Evolutionary conservation across 495 filamentous ascomycete genomes (phyloP), one percentile per base, ranked within the genome.

Genomic region (Thozetella sp.): DNA sequence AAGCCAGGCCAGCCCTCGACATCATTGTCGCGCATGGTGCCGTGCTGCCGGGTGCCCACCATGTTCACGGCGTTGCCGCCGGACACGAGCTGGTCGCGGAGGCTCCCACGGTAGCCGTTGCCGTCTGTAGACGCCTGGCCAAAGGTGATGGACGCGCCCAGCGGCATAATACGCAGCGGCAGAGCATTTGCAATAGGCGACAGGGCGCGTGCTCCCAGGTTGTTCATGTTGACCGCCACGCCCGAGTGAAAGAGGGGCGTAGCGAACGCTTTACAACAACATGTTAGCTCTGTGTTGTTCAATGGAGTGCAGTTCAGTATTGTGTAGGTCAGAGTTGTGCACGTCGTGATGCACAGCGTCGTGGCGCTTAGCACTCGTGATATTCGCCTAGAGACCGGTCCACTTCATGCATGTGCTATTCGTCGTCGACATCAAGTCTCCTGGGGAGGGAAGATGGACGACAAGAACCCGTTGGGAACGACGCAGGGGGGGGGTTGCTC

Each of bases 91-190:
- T 63, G 61, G 9, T 34, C 43, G 22, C 73, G 68, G 9, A 79
- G 67, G 25, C 25, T 53, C 9, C 26, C 26, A 30, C 76, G 73
- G 64, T 74, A 79, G 23, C 76, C 76, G 55, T 73, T 76, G 53
- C 70, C 72, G 46, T 72, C 65, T 34, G 64, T 54, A 3, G 68
- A 72, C 1, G 46, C 62, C 25, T 74, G 72, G 1, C 84, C 84
- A 43, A 67, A 72, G 2, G 82, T 84, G 63, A 87, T 84, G 2
- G 82, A 86, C 4, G 80, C 84, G 1, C 84, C 84, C 3, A 87
- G 74, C 0, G 83, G 78, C 68, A 86, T 68, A 46, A 86, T 70
- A 10, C 82, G 75, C 1, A 86, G 74, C 3, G 66, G 67, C 6
- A 70, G 57, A 25, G 60, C 59, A 15, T 52, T 48, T 22, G 54